These are phyloP conservation scores for Aspergillus luchuensis DNA, from an alignment of 2,329 filamentous ascomycete species.

Conservation along the genomic window DNA sequence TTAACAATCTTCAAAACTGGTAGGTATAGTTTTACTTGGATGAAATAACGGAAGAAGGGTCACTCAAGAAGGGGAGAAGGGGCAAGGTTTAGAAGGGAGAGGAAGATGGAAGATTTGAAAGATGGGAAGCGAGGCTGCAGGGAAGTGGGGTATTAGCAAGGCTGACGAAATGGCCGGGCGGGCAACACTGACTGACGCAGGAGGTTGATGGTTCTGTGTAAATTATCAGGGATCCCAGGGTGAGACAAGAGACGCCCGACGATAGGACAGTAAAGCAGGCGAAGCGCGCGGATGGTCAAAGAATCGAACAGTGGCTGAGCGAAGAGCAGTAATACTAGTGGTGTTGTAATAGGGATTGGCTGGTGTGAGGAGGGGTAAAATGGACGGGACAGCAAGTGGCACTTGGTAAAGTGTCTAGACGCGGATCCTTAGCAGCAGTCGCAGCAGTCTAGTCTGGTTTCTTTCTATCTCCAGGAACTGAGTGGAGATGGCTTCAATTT, in stretches of 20 bases:
- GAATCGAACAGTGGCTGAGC: conserved; percentile 6
- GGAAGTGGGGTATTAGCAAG: conserved; percentile 15
- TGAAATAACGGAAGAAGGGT: background rate
- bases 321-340: background rate
- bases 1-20: background rate
- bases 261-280: background rate
- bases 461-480: too few relatives aligned
- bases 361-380: conserved; percentile 11
- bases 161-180: conserved; percentile 12
- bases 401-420: too few relatives aligned
- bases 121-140: conserved; percentile 14
- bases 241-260: background rate
- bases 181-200: background rate
- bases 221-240: background rate
- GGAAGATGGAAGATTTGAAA: conserved; percentile 2
- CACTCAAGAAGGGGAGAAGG: background rate
- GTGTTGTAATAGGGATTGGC: background rate
- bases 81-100: background rate
- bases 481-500: too few relatives aligned
- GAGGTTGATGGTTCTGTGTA: background rate
- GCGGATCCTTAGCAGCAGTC: too few relatives aligned
- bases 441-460: too few relatives aligned
- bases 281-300: background rate
- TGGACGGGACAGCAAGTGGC: too few relatives aligned
- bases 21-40: background rate